phyloP scores from a whole-genome alignment of 1,284 basidiomycete genomes.

The Papiliotrema laurentii region DNA sequence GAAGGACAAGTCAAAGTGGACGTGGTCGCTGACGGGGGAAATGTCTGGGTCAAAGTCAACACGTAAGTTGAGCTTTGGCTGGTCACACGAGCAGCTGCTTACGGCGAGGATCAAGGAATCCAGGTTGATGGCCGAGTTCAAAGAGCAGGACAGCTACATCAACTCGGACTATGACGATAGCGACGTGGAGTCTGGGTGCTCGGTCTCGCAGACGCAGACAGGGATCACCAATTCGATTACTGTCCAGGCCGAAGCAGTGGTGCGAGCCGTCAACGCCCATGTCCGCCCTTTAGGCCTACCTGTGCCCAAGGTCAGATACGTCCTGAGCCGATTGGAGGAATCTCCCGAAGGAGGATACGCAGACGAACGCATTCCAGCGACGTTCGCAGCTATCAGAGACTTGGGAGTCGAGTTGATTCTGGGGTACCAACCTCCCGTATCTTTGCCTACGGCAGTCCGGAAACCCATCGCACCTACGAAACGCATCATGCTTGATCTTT shows the following conservation, averaged over 20 bases:
- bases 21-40: constrained; percentile 67
- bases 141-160: constrained; percentile 74
- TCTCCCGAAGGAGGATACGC: constrained; percentile 24
- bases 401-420: constrained; percentile 61
- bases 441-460: too few relatives aligned
- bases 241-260: constrained; percentile 46
- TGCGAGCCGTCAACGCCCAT: constrained; percentile 60
- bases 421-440: constrained; percentile 6
- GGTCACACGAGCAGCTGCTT: neutral
- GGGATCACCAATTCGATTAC: constrained; percentile 54
- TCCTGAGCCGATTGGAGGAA: constrained; percentile 64
- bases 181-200: constrained; percentile 7
- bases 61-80: constrained; percentile 58
- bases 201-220: neutral
- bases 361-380: constrained; percentile 61
- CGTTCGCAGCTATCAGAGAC: constrained; percentile 55
- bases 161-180: constrained; percentile 48
- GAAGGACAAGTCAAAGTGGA: constrained; percentile 54
- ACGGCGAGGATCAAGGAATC: constrained; percentile 63
- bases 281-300: constrained; percentile 19
- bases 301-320: constrained; percentile 53
- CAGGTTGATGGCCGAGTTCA: constrained; percentile 68
- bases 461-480: constrained; percentile 51
- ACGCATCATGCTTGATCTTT: constrained; percentile 71
- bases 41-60: constrained; percentile 74